Base-by-base conservation (phyloP, 2,329 filamentous ascomycete genomes). In the Botryotinia globosa region DNA sequence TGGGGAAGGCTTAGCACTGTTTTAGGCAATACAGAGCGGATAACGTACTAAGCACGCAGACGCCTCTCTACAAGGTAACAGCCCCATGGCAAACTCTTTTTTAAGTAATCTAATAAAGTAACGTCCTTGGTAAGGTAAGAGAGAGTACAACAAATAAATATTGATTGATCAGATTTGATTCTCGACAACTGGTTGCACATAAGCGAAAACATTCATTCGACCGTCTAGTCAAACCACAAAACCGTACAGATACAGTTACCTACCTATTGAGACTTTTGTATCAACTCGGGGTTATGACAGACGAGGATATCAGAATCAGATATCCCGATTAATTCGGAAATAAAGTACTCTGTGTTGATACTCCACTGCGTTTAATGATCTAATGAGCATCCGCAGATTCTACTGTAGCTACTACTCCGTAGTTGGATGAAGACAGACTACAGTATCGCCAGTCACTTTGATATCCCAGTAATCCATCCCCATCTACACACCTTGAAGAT, bases 1-100 rank as follows among this genome's bases (percentile, higher is more conserved):
- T 69, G 67, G 67, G 67, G 39, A 69, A 69, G 67, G 56, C 54
- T 69, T 45, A 48, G 42, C 39, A 48, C 16, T 62, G n/a, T 39
- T 39, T 29, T 39, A 29, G 25, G 45, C 34, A 67, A 44, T 67
- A 22, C 34, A 51, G 16, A 48, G 44, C 29, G 62, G 29, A 48
- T 65, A 56, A 25, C 45, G 29, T 44, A 32, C n/a, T 34, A 48
- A 69, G 37, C 12, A 59, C 51, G 45, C 51, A 42, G 42, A 44
- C 51, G 37, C 48, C n/a, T 37, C 32, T 48, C 44, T 39, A 29
- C 45, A 69, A 22, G 45, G 66, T 8, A 58, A 51, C 10, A 51
- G 7, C 48, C 48, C 48, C 48, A 25, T 22, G n/a, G 34, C 9
- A 32, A 29, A 56, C 48, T 56, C 51, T 56, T 56, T 56, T 25